Conservation (phyloP, 805 yeast genomes). For the Cyberlindnera galapagoensis region DNA sequence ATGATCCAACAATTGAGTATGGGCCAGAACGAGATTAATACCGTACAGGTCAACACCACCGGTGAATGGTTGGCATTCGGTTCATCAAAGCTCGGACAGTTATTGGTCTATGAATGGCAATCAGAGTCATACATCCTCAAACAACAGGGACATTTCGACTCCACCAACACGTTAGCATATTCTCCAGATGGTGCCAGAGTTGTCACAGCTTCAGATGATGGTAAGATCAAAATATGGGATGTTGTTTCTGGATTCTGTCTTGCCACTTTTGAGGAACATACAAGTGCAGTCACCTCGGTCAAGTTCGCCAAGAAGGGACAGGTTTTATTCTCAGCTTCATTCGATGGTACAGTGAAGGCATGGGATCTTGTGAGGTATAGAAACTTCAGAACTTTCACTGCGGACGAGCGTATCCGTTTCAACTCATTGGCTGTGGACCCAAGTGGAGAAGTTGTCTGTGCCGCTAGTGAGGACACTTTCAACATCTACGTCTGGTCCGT, state of each 20-base stretch:
- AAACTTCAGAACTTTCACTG: slow-evolving; percentile 91
- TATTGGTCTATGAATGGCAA: slow-evolving; percentile 97
- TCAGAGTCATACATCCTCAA: slow-evolving; percentile 91
- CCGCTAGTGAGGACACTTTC: slow-evolving; percentile 85
- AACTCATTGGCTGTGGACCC: slow-evolving; percentile 91
- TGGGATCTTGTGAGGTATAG: slow-evolving; percentile 93
- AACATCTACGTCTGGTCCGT: slow-evolving; percentile 97
- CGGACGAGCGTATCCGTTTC: slow-evolving; percentile 83
- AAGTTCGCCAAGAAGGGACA: slow-evolving; percentile 86
- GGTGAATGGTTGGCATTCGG: slow-evolving; percentile 99
- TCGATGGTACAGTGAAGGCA: slow-evolving; percentile 96
- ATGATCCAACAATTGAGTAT: slow-evolving; percentile 81
- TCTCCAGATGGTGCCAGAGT: slow-evolving; percentile 93
- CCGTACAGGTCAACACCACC: slow-evolving; percentile 68
- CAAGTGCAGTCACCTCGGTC: slow-evolving; percentile 81
- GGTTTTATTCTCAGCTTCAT: slow-evolving; percentile 82
- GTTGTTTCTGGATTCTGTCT: slow-evolving; percentile 86
- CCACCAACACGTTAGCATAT: slow-evolving; percentile 76
- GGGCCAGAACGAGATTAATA: slow-evolving; percentile 86
- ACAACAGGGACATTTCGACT: slow-evolving; percentile 96
- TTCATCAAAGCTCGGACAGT: slow-evolving; percentile 83
- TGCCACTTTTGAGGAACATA: slow-evolving; percentile 87
- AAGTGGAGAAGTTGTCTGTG: slow-evolving; percentile 93
- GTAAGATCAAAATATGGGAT: slow-evolving; percentile 96
- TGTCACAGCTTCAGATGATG: slow-evolving; percentile 94